These are phyloP conservation scores for Claviceps sorghi DNA, from an alignment of 2,329 filamentous ascomycete species.

Conservation along the genomic window DNA sequence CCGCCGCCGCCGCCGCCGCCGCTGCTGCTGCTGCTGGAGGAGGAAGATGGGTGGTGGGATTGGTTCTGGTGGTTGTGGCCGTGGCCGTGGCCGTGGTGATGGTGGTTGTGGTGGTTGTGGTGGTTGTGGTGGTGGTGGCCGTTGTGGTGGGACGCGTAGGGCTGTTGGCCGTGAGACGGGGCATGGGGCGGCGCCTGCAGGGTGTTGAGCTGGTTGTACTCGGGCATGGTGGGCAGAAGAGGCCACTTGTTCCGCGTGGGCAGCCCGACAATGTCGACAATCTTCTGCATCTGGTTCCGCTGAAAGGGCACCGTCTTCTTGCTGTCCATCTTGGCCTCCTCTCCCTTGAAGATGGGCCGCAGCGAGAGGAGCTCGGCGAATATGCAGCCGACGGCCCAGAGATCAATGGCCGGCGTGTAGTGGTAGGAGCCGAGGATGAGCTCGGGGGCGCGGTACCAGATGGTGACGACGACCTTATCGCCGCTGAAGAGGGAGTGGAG, in stretches of 20 bases:
- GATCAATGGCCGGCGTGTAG: constrained; percentile 91
- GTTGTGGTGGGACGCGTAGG: constrained; percentile 10
- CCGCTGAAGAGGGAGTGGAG: constrained; percentile 81
- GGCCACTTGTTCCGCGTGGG: constrained; percentile 86
- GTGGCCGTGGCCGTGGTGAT: constrained; percentile 11
- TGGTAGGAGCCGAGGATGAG: constrained; percentile 84
- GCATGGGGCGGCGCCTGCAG: constrained; percentile 34
- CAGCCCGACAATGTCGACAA: constrained; percentile 88
- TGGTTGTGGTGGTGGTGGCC: constrained; percentile 26
- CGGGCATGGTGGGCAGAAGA: constrained; percentile 68
- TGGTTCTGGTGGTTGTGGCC: constrained; percentile 17
- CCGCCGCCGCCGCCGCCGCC: constrained; percentile 3
- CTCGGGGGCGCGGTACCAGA: constrained; percentile 96
- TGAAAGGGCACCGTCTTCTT: constrained; percentile 98
- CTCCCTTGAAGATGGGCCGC: constrained; percentile 92
- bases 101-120: constrained; percentile 16
- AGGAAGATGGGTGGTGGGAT: constrained; percentile 10
- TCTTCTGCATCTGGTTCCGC: constrained; percentile 97
- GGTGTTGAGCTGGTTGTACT: constrained; percentile 56
- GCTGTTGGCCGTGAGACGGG: constrained; percentile 23
- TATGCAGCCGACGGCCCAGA: constrained; percentile 97
- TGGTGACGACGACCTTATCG: constrained; percentile 96
- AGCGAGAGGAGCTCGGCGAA: constrained; percentile 87
- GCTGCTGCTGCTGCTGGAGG: no score
- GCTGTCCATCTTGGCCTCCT: constrained; percentile 96